These are phyloP conservation scores for Cryptococcus depauperatus DNA, from an alignment of 1,284 basidiomycete species.

Conservation along the genomic window DNA sequence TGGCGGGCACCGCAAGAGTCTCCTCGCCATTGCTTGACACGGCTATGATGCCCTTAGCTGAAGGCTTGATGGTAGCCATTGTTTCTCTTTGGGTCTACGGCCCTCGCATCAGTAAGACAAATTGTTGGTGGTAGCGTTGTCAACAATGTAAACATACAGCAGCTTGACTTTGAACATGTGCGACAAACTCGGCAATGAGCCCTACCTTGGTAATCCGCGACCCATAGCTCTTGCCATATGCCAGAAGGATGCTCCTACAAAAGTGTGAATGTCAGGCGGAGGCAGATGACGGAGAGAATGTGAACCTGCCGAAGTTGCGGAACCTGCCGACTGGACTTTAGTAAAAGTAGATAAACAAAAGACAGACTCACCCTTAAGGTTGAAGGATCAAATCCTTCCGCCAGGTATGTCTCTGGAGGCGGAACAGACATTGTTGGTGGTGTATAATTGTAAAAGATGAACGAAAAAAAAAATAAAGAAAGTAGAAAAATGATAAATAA, in stretches of 20 bases:
- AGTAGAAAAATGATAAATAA: background rate
- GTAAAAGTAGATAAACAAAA: conserved; percentile 5
- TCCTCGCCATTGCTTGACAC: conserved; percentile 27
- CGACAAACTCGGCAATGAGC: conserved; percentile 70
- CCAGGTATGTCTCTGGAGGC: conserved; percentile 55
- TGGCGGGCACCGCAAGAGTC: conserved; percentile 15
- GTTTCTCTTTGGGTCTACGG: conserved; percentile 2
- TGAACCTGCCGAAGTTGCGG: conserved; percentile 40
- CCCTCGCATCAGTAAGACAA: no score
- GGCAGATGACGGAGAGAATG: no score
- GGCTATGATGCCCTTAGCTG: conserved; percentile 37
- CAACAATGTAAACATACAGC: conserved; percentile 44
- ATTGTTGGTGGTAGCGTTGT: no score
- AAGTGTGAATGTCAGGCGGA: background rate
- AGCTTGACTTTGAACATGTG: conserved; percentile 60
- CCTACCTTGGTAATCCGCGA: conserved; percentile 77
- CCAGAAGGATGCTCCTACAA: conserved; percentile 56
- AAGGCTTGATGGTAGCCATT: conserved; percentile 31
- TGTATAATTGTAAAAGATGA: background rate
- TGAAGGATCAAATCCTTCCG: conserved; percentile 71
- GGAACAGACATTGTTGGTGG: conserved; percentile 31
- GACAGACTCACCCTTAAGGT: conserved; percentile 52
- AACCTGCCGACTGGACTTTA: conserved; percentile 22
- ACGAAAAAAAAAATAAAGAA: background rate
- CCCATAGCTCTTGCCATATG: conserved; percentile 70